These are phyloP conservation scores for Phytopythium montanum DNA, from an alignment of 352 stramenopile species.

Conservation along the genomic window DNA sequence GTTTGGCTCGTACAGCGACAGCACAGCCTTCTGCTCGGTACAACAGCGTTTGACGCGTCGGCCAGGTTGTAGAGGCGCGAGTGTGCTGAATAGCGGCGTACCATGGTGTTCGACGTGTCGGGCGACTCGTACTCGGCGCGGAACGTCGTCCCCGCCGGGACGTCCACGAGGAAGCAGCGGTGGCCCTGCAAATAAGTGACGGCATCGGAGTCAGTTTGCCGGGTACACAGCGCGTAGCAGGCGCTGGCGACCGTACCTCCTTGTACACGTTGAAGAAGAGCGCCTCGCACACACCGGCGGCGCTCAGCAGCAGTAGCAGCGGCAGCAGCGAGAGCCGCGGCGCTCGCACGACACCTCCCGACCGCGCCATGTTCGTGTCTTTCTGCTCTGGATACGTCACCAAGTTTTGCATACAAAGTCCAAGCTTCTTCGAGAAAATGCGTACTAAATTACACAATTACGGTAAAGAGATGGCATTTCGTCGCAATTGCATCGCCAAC, in stretches of 20 bases:
- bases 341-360: not conserved
- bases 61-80: not conserved
- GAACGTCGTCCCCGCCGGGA: slow-evolving; percentile 73
- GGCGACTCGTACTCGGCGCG: slow-evolving; percentile 82
- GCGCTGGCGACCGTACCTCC: slow-evolving; percentile 21
- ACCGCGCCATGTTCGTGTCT: not conserved
- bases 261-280: slow-evolving; percentile 64
- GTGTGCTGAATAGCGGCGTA: slow-evolving; percentile 8
- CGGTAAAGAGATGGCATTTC: no score
- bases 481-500: not conserved
- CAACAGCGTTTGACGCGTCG: no score
- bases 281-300: slow-evolving; percentile 17
- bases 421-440: not conserved
- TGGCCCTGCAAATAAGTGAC: slow-evolving; percentile 30
- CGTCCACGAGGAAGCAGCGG: slow-evolving; percentile 77
- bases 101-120: slow-evolving; percentile 77
- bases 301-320: slow-evolving; percentile 23
- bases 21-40: slow-evolving; percentile 43
- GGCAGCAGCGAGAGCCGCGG: slow-evolving; percentile 5
- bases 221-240: not conserved
- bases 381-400: not conserved
- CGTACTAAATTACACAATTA: not conserved
- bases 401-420: not conserved
- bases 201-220: not conserved
- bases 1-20: slow-evolving; percentile 60